Conservation (phyloP, 306 rosid species). For the Gleditsia sinensis region DNA sequence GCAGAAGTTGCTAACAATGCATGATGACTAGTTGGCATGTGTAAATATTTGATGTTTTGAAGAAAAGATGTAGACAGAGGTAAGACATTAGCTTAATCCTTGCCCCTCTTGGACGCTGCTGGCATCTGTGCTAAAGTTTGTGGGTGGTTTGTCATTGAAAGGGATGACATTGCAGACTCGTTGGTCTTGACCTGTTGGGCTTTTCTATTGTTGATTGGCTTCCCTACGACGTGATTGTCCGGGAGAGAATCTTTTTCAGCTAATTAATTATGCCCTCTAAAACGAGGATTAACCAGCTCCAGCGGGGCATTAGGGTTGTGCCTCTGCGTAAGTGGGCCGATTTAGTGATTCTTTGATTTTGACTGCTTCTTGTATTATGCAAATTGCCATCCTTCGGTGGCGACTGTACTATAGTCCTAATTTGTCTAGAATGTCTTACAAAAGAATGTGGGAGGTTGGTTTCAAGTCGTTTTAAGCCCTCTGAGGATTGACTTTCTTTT, state of each 20-base stretch:
- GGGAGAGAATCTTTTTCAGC: constrained; percentile 29
- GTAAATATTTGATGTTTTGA: constrained; percentile 40
- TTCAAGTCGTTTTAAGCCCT: constrained; percentile 23
- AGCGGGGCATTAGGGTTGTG: constrained; percentile 35
- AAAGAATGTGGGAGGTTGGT: constrained; percentile 44
- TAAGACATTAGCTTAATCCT: constrained; percentile 36
- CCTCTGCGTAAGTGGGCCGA: constrained; percentile 31
- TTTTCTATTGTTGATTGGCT: constrained; percentile 28
- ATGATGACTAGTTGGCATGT: constrained; percentile 53
- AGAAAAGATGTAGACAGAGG: constrained; percentile 33
- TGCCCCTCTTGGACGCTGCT: constrained; percentile 36
- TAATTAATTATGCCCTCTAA: constrained; percentile 40
- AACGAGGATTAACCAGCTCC: constrained; percentile 46
- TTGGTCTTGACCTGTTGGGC: constrained; percentile 33
- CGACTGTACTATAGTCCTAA: constrained; percentile 58
- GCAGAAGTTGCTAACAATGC: constrained; percentile 86
- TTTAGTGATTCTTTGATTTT: constrained; percentile 70
- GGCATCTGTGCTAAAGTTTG: constrained; percentile 35
- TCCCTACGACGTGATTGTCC: constrained; percentile 34
- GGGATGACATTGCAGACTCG: constrained; percentile 48
- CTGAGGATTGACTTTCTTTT: constrained; percentile 41
- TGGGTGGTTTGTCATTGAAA: constrained; percentile 39
- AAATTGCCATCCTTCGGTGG: constrained; percentile 50
- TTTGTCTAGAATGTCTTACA: constrained; percentile 43
- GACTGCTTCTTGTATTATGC: constrained; percentile 41